Conservation (phyloP, 805 yeast genomes). For the Nakazawaea holstii region DNA sequence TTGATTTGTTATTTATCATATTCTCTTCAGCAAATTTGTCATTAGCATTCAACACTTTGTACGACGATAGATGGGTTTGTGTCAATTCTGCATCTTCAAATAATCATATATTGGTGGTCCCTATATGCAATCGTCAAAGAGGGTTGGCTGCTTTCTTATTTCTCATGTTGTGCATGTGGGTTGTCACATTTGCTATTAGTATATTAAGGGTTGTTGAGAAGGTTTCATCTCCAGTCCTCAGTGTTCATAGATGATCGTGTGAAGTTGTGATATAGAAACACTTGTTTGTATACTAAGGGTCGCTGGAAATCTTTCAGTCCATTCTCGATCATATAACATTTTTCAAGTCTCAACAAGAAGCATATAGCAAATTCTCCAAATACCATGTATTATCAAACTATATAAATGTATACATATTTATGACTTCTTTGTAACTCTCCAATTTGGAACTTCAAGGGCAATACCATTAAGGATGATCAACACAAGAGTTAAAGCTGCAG, state of each 20-base stretch:
- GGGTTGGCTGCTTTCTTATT: constrained; percentile 77
- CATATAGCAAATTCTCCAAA: too few species aligned
- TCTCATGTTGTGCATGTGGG: constrained; percentile 75
- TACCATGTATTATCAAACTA: too few species aligned
- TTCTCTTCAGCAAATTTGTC: constrained; percentile 86
- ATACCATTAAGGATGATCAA: too few species aligned
- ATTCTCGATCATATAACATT: too few species aligned
- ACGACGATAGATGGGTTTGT: constrained; percentile 82
- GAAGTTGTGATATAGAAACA: too few species aligned
- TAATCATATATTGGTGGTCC: constrained; percentile 30
- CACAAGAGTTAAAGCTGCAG: too few species aligned
- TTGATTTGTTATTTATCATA: constrained; percentile 83
- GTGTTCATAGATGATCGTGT: neutral
- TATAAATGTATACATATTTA: too few species aligned
- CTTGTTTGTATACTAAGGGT: too few species aligned
- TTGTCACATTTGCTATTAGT: constrained; percentile 77
- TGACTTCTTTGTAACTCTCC: too few species aligned
- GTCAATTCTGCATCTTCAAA: constrained; percentile 15
- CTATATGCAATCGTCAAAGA: constrained; percentile 73
- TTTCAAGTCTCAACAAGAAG: too few species aligned
- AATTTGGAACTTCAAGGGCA: too few species aligned
- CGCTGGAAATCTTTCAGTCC: too few species aligned
- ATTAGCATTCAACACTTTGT: constrained; percentile 76
- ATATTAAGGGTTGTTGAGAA: constrained; percentile 76
- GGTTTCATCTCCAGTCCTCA: constrained; percentile 25